phyloP scores from a whole-genome alignment of 1,139 yeast species.

The Sugiyamaella novakii region DNA sequence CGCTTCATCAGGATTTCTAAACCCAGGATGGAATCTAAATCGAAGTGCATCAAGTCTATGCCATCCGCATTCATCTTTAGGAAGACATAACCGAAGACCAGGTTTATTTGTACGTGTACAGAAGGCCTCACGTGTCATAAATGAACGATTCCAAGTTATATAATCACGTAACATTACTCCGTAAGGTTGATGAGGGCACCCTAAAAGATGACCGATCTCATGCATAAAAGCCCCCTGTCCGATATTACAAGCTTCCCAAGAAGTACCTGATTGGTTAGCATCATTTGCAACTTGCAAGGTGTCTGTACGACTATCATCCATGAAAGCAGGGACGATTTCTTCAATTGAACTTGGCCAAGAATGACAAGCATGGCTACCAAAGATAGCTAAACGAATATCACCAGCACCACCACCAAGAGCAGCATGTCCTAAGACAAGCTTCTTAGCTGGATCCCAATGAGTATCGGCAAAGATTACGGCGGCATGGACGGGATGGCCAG shows the following conservation, averaged over 20 bases:
- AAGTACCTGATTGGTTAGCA: slow-evolving; percentile 75
- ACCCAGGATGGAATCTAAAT: slow-evolving; percentile 79
- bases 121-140: slow-evolving; percentile 67
- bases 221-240: slow-evolving; percentile 95
- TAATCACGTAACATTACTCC: slow-evolving; percentile 94
- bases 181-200: slow-evolving; percentile 87
- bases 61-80: slow-evolving; percentile 83
- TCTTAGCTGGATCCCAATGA: slow-evolving; percentile 66
- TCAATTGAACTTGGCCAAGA: slow-evolving; percentile 86
- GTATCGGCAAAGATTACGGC: slow-evolving; percentile 85
- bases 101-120: slow-evolving; percentile 56
- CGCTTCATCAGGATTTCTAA: slow-evolving; percentile 67
- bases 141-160: slow-evolving; percentile 75
- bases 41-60: slow-evolving; percentile 76
- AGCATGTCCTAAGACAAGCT: slow-evolving; percentile 81
- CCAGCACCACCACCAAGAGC: slow-evolving; percentile 89
- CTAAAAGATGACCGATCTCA: slow-evolving; percentile 87
- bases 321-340: slow-evolving; percentile 64
- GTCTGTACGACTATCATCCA: slow-evolving; percentile 68
- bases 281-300: slow-evolving; percentile 84
- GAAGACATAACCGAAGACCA: slow-evolving; percentile 51
- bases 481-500: slow-evolving; percentile 63
- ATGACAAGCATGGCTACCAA: slow-evolving; percentile 90
- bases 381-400: slow-evolving; percentile 74
- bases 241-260: slow-evolving; percentile 87